These are phyloP conservation scores for Phytophthora multivora DNA, from an alignment of 352 stramenopile species.

Conservation along the genomic window DNA sequence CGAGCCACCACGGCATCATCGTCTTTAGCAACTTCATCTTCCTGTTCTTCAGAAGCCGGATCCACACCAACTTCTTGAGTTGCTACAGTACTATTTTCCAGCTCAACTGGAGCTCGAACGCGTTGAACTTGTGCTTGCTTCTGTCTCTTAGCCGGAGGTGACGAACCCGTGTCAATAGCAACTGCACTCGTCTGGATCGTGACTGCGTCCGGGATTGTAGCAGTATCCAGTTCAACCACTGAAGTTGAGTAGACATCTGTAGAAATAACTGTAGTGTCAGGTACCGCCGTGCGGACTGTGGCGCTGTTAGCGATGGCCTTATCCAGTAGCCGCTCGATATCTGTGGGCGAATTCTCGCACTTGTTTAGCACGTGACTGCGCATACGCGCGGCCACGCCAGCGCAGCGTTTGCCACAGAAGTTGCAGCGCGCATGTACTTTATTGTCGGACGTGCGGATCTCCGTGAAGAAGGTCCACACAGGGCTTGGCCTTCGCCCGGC, in stretches of 20 bases:
- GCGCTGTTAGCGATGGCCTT: conserved; percentile 2
- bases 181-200: background rate
- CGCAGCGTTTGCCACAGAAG: conserved; percentile 51
- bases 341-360: conserved; percentile 38
- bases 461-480: conserved; percentile 60
- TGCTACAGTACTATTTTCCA: background rate
- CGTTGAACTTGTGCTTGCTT: conserved; percentile 1
- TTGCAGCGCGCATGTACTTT: conserved; percentile 54
- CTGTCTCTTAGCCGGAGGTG: background rate
- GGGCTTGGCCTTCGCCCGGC: conserved; percentile 43
- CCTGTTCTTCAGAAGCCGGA: background rate
- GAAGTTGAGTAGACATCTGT: background rate
- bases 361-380: conserved; percentile 48
- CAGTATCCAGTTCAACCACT: background rate
- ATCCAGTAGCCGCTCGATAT: conserved; percentile 31
- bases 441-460: conserved; percentile 46
- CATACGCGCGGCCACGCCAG: conserved; percentile 59
- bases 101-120: background rate
- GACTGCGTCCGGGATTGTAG: background rate
- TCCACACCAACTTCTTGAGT: background rate
- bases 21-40: background rate
- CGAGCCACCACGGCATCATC: background rate
- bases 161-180: background rate
- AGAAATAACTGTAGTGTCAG: background rate
- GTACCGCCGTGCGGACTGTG: conserved; percentile 12